Evolutionary conservation across 345 rosid genomes (phyloP).

Genomic region (Aquilaria sinensis): DNA sequence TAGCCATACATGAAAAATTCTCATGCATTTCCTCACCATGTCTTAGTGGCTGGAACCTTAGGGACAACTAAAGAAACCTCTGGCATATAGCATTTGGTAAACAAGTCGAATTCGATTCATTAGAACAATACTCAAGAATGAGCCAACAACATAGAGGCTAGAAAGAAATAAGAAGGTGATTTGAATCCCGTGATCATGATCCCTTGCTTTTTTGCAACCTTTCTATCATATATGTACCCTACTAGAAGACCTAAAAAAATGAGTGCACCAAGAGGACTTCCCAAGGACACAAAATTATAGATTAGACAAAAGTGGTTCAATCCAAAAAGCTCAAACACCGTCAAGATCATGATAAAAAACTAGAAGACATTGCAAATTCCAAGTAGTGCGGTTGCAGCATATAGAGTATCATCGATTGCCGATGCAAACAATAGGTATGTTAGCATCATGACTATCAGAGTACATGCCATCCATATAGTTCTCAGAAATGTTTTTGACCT

Average conservation of each 20-base stretch:
- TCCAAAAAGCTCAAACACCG: slow-evolving; percentile 62
- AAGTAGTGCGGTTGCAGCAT: slow-evolving; percentile 46
- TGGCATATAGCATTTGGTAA: slow-evolving; percentile 50
- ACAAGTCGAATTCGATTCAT: slow-evolving; percentile 49
- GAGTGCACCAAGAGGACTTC: slow-evolving; percentile 58
- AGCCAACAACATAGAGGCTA: slow-evolving; percentile 37
- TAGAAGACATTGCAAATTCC: slow-evolving; percentile 64
- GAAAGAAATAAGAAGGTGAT: slow-evolving; percentile 56
- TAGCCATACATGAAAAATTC: background rate
- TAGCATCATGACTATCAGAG: slow-evolving; percentile 41
- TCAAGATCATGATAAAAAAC: slow-evolving; percentile 56
- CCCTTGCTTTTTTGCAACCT: slow-evolving; percentile 49
- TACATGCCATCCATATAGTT: slow-evolving; percentile 54
- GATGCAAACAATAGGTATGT: slow-evolving; percentile 58
- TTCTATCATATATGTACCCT: slow-evolving; percentile 44
- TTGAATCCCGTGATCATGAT: slow-evolving; percentile 3
- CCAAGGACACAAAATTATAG: slow-evolving; percentile 49
- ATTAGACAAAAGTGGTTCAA: slow-evolving; percentile 52
- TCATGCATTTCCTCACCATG: background rate
- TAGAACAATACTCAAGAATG: slow-evolving; percentile 34
- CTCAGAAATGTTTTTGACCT: slow-evolving; percentile 50
- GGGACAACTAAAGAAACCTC: slow-evolving; percentile 51
- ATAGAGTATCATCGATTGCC: slow-evolving; percentile 39
- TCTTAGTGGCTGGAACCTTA: slow-evolving; percentile 30
- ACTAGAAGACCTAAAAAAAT: slow-evolving; percentile 64